Evolutionary conservation across 495 filamentous ascomycete species (phyloP), one percentile per base, ranked within the genome.

Genomic region (Saxophila tyrrhenica): DNA sequence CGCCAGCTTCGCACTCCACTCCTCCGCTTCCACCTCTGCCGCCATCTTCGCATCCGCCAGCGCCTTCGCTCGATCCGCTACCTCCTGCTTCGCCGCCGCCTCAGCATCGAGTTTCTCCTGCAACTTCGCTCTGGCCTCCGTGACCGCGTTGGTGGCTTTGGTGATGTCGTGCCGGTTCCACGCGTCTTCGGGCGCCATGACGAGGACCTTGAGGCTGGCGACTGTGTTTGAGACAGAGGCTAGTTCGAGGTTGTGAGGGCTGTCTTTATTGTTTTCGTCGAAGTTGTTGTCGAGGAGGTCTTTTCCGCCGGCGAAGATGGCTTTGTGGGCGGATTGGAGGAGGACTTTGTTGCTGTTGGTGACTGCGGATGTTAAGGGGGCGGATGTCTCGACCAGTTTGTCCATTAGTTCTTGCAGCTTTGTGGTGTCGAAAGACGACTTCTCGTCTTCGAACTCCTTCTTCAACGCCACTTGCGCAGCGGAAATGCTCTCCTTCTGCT

Each of bases 221-320:
- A 54, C 51, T 19, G 43, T 21, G n/a, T 48, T 35, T 7, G 20
- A 23, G 43, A 58, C 24, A 2, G 7, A 21, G 23, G 25, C 32
- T 42, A 58, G 15, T 9, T 58, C 51, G 19, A n/a, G 8, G 8
- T 5, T 44, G 7, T 35, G 7, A 44, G 41, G 41, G n/a, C n/a
- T 44, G 29, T 13, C 13, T 3, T 8, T 21, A 20, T 2, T 9
- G 16, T 39, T 45, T 17, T 46, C 35, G 22, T 9, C 19, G 21
- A 29, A 54, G 10, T 21, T n/a, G 9, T 20, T 29, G 1, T 54
- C 50, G 2, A 58, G 35, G 41, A 58, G 25, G 19, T 54, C 43
- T 29, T 50, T 54, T 45, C 54, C 56, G 16, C 44, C 56, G 19
- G 56, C 56, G 22, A 54, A 58, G 51, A 58, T 50, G 22, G 51